phyloP scores from a whole-genome alignment of 2,329 filamentous ascomycete genomes.

The Paraconiothyrium brasiliense region DNA sequence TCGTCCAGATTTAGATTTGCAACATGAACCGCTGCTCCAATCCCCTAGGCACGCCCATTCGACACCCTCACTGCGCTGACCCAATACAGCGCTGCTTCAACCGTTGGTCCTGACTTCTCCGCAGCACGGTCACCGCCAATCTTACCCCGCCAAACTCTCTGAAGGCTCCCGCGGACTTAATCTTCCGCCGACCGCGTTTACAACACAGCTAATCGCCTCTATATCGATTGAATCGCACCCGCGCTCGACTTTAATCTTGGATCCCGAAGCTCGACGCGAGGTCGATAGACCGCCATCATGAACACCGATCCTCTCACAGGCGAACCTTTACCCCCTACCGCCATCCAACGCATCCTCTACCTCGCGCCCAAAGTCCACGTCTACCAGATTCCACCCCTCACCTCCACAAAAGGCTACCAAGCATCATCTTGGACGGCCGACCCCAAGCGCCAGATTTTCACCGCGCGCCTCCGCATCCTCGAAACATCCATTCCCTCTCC shows the following conservation, averaged over 20 bases:
- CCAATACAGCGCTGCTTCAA: slow-evolving; percentile 28
- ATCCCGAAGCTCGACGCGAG: not conserved
- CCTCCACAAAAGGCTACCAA: slow-evolving; percentile 80
- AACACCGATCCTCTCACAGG: slow-evolving; percentile 77
- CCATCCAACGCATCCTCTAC: slow-evolving; percentile 87
- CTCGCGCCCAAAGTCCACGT: slow-evolving; percentile 78
- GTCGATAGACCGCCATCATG: slow-evolving; percentile 56
- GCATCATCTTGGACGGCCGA: slow-evolving; percentile 79
- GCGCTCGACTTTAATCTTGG: not conserved
- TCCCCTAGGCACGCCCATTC: slow-evolving; percentile 42
- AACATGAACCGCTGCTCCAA: slow-evolving; percentile 37
- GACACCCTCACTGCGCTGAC: slow-evolving; percentile 27
- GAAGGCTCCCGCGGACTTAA: slow-evolving; percentile 9
- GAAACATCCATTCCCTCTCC: slow-evolving; percentile 71
- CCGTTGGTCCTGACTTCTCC: slow-evolving; percentile 21
- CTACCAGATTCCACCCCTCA: slow-evolving; percentile 85
- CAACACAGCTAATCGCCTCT: not conserved
- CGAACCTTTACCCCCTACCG: slow-evolving; percentile 72
- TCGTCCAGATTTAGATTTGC: slow-evolving; percentile 29
- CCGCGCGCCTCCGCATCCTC: slow-evolving; percentile 79
- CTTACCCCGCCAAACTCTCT: slow-evolving; percentile 16
- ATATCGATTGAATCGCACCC: not conserved
- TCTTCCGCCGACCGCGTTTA: slow-evolving; percentile 2
- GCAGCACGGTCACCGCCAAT: slow-evolving; percentile 14
- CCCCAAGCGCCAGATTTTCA: slow-evolving; percentile 81